Percentiles rank a stretch among this genome's conserved stretches.
phyloP scores from a whole-genome alignment of 2,329 filamentous ascomycete species.

The Colletotrichum echinochloae region DNA sequence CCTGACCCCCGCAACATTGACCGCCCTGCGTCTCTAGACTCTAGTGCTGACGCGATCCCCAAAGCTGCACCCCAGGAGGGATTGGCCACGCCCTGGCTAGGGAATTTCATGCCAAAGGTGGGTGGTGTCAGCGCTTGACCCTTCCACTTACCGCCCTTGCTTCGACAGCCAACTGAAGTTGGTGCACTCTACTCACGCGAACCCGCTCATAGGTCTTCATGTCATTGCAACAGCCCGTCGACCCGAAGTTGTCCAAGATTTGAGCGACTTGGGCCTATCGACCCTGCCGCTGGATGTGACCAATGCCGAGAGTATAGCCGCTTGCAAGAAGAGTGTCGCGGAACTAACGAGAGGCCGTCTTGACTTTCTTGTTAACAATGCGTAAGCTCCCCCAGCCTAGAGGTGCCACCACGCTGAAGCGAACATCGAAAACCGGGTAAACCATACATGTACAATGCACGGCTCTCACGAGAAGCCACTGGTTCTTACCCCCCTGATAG shows the following conservation, averaged over 20 bases:
- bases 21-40: slow-evolving; percentile 15
- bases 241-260: slow-evolving; percentile 58
- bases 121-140: slow-evolving; percentile 11
- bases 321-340: slow-evolving; percentile 59
- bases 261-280: slow-evolving; percentile 61
- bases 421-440: background rate
- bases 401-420: background rate
- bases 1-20: background rate
- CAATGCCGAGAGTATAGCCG: slow-evolving; percentile 60
- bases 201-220: slow-evolving; percentile 55
- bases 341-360: slow-evolving; percentile 64
- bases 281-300: slow-evolving; percentile 67
- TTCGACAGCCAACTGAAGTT: background rate
- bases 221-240: slow-evolving; percentile 70
- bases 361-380: slow-evolving; percentile 71
- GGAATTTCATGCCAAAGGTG: slow-evolving; percentile 66
- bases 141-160: background rate
- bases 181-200: background rate
- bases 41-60: slow-evolving; percentile 1
- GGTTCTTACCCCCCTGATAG: background rate
- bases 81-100: slow-evolving; percentile 67
- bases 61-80: slow-evolving; percentile 68
- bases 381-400: slow-evolving; percentile 51
- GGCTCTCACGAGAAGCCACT: background rate
- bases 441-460: background rate